Percentiles rank a stretch among this genome's conserved stretches.
phyloP scores from a whole-genome alignment of 2,329 filamentous ascomycete species.

The Phaeosphaeriaceae sp. region DNA sequence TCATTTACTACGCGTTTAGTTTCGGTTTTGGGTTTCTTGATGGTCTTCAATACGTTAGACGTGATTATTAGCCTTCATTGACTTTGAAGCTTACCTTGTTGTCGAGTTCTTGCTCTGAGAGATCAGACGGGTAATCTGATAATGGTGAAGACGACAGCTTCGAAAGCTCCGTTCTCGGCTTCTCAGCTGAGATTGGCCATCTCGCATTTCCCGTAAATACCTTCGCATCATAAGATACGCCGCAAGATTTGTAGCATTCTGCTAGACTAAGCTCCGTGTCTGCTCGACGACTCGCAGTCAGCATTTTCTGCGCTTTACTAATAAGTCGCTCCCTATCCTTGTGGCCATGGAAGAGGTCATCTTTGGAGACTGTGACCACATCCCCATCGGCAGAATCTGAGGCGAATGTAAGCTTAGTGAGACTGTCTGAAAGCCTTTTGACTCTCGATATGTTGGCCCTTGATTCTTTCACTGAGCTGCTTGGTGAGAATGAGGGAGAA shows the following conservation, averaged over 20 bases:
- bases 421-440: too few relatives aligned
- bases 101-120: constrained; percentile 19
- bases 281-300: too few relatives aligned
- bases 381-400: not conserved
- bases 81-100: constrained; percentile 8
- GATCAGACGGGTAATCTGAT: constrained; percentile 25
- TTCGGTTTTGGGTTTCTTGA: not conserved
- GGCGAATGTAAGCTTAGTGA: not conserved
- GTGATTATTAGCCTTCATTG: not conserved
- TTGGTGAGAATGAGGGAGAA: too few relatives aligned
- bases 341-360: too few relatives aligned
- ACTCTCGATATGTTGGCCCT: not conserved
- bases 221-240: not conserved
- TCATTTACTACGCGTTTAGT: not conserved
- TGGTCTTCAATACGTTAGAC: not conserved
- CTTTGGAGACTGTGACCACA: not conserved
- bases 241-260: too few relatives aligned
- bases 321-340: too few relatives aligned
- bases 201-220: not conserved
- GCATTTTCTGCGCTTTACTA: too few relatives aligned
- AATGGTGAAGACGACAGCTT: constrained; percentile 4
- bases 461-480: too few relatives aligned
- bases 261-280: too few relatives aligned
- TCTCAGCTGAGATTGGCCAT: not conserved
- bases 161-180: not conserved